These are phyloP conservation scores for Eragrostis nindensis DNA, from an alignment of 176 grass and related monocot genomes.

Conservation along the genomic window DNA sequence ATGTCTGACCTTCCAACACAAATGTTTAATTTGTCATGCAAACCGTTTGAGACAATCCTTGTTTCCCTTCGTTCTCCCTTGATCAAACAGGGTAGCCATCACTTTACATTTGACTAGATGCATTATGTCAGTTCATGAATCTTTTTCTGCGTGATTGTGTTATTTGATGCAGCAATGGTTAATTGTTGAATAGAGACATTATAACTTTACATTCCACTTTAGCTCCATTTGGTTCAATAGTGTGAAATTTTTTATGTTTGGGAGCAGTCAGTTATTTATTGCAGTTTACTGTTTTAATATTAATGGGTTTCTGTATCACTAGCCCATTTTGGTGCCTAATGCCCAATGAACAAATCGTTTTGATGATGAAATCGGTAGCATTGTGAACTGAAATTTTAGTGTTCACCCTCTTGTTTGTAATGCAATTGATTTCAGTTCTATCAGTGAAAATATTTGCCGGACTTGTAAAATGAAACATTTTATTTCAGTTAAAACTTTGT, in stretches of 20 bases:
- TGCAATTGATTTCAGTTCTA: background rate
- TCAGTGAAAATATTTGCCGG: background rate
- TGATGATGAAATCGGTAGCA: background rate
- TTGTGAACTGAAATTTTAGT: background rate
- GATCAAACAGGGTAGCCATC: too few relatives aligned
- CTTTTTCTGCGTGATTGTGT: background rate
- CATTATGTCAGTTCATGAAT: background rate
- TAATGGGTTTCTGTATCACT: background rate
- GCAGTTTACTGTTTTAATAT: background rate
- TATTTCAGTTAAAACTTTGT: background rate
- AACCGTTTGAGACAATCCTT: too few relatives aligned
- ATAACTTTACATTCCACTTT: too few relatives aligned
- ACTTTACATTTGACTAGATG: background rate
- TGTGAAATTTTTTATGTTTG: background rate
- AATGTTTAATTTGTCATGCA: too few relatives aligned
- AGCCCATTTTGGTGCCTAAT: background rate
- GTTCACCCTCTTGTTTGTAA: too few relatives aligned
- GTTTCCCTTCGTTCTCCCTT: too few relatives aligned
- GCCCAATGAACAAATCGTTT: background rate
- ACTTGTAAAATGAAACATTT: background rate
- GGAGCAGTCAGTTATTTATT: background rate
- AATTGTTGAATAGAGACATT: too few relatives aligned
- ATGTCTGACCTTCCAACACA: too few relatives aligned
- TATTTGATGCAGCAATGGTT: background rate
- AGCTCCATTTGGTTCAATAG: too few relatives aligned